These are phyloP conservation scores for Picocystis salinarum DNA, from an alignment of 139 green algal species.

Conservation along the genomic window DNA sequence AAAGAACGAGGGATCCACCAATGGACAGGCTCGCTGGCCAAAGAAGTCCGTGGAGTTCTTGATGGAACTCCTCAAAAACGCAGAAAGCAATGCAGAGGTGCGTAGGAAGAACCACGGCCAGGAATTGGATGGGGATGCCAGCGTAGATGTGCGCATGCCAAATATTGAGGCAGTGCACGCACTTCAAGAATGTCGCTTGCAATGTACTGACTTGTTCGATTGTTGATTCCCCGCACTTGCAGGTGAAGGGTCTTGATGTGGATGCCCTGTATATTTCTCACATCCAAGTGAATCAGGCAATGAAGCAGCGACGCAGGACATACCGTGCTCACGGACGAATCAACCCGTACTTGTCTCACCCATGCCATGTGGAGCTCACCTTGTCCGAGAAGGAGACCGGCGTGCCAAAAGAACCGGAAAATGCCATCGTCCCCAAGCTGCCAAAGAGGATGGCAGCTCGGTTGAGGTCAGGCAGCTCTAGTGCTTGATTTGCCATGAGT, in stretches of 20 bases:
- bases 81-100: constrained; percentile 93
- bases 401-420: constrained; percentile 19
- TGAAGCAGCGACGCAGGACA: constrained; percentile 79
- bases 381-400: constrained; percentile 55
- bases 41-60: constrained; percentile 87
- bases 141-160: neutral
- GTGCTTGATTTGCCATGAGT: too few species aligned
- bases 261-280: constrained; percentile 77
- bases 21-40: constrained; percentile 85
- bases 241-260: constrained; percentile 90
- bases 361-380: constrained; percentile 93
- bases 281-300: constrained; percentile 94
- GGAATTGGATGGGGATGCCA: neutral
- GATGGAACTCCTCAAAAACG: constrained; percentile 92
- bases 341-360: constrained; percentile 93
- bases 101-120: neutral
- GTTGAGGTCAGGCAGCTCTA: too few species aligned
- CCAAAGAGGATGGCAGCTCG: too few species aligned
- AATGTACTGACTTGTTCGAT: too few species aligned
- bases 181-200: neutral
- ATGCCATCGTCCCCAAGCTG: neutral
- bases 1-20: constrained; percentile 59
- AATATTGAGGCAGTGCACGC: neutral
- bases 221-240: constrained; percentile 2
- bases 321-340: constrained; percentile 97